phyloP scores from a whole-genome alignment of 192 early-diverging fungal genomes.

The Entophlyctis luteolus region DNA sequence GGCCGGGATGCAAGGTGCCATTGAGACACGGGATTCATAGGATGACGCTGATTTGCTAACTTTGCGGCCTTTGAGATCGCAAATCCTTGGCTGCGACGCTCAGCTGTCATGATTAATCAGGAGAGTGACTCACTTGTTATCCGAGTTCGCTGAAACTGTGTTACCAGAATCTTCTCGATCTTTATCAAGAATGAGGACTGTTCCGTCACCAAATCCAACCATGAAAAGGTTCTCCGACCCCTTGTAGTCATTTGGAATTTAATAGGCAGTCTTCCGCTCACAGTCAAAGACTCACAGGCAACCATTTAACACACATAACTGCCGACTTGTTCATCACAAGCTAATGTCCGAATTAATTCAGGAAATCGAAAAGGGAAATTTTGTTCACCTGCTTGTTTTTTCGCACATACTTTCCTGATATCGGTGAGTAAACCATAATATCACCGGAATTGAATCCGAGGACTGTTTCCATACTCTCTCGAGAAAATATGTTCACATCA shows the following conservation, averaged over 20 bases:
- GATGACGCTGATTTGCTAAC: too few relatives aligned
- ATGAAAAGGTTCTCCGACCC: conserved; percentile 80
- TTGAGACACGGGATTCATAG: conserved; percentile 74
- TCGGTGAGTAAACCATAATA: conserved; percentile 74
- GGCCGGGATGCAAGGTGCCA: conserved; percentile 72
- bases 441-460: conserved; percentile 40
- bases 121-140: conserved; percentile 7
- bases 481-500: conserved; percentile 73
- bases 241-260: background rate
- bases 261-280: background rate
- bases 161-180: conserved; percentile 68
- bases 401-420: conserved; percentile 79
- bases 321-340: conserved; percentile 54
- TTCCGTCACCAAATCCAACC: conserved; percentile 79
- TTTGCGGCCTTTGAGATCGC: conserved; percentile 44
- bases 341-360: background rate
- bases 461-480: conserved; percentile 78
- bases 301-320: conserved; percentile 83
- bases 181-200: conserved; percentile 79
- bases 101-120: background rate
- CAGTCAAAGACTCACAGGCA: conserved; percentile 54
- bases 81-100: conserved; percentile 10
- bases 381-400: conserved; percentile 70
- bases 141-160: conserved; percentile 16
- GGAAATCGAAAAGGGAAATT: background rate